Evolutionary conservation across 257 asterid genomes (phyloP).

Genomic region (Avicennia marina): DNA sequence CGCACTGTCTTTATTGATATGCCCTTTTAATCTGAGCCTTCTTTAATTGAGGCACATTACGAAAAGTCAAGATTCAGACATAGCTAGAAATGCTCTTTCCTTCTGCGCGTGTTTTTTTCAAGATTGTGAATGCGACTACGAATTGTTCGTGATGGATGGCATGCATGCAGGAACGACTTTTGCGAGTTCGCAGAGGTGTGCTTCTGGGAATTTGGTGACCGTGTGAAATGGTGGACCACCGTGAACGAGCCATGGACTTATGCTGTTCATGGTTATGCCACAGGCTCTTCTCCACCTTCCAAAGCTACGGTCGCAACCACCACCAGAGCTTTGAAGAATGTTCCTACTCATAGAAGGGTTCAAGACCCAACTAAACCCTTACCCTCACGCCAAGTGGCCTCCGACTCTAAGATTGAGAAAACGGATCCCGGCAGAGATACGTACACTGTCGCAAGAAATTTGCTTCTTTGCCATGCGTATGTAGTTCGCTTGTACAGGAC

Average conservation of each 20-base stretch:
- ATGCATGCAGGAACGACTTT: conserved; percentile 23
- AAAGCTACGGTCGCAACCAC: neutral
- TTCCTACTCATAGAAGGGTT: too few species aligned
- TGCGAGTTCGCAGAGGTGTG: conserved; percentile 28
- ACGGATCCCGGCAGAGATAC: conserved; percentile 18
- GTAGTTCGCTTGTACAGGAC: conserved; percentile 22
- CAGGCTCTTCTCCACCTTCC: conserved; percentile 13
- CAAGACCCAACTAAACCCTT: too few species aligned
- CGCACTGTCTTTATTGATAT: too few species aligned
- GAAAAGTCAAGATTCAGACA: too few species aligned
- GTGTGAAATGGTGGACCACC: conserved; percentile 36
- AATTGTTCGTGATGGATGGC: too few species aligned
- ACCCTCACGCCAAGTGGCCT: too few species aligned
- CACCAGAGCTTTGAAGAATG: too few species aligned
- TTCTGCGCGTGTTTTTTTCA: too few species aligned
- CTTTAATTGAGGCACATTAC: too few species aligned
- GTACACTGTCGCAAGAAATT: conserved; percentile 21
- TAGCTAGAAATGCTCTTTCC: too few species aligned
- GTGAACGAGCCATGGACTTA: conserved; percentile 32
- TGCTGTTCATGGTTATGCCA: neutral
- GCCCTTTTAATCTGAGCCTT: too few species aligned
- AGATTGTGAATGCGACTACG: too few species aligned
- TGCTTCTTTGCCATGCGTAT: conserved; percentile 37
- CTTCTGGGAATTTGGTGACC: conserved; percentile 36
- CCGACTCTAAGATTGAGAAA: neutral